Evolutionary conservation across 2,329 filamentous ascomycete species (phyloP).

Genomic region (Colletotrichum salicis): DNA sequence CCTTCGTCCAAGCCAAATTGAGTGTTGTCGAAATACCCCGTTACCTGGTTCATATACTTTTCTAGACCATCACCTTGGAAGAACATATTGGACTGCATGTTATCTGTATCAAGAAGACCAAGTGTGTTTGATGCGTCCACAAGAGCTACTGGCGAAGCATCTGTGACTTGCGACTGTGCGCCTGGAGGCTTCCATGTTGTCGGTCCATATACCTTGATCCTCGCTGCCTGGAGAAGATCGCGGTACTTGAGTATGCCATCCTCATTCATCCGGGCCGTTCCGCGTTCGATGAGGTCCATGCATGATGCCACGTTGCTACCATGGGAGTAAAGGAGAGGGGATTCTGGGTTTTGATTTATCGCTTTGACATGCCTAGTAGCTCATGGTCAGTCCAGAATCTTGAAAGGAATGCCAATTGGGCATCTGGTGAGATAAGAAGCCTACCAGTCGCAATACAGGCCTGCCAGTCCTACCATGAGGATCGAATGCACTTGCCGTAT

Average conservation of each 20-base stretch:
- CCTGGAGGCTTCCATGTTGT: not conserved
- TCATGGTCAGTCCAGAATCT: not conserved
- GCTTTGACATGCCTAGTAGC: constrained; percentile 19
- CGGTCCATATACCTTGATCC: constrained; percentile 34
- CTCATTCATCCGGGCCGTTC: constrained; percentile 13
- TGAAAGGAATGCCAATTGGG: no score
- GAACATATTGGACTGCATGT: constrained; percentile 8
- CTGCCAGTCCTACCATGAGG: constrained; percentile 38
- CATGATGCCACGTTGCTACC: constrained; percentile 32
- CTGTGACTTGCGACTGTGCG: not conserved
- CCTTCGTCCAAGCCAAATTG: constrained; percentile 34
- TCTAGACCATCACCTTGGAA: constrained; percentile 32
- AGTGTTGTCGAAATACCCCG: constrained; percentile 32
- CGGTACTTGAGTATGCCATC: constrained; percentile 20
- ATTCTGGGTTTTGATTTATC: constrained; percentile 1
- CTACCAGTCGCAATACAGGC: constrained; percentile 42
- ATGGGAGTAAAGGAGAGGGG: constrained; percentile 15
- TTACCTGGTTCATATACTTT: constrained; percentile 35
- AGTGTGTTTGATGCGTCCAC: not conserved
- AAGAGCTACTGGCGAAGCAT: not conserved
- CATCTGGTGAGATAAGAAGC: not conserved
- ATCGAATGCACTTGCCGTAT: constrained; percentile 38
- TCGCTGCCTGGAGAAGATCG: constrained; percentile 33
- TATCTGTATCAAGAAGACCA: constrained; percentile 4
- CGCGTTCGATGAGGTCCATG: constrained; percentile 31